Base-by-base conservation (phyloP, 2,329 filamentous ascomycete genomes). In the Magnaporthiopsis poae region DNA sequence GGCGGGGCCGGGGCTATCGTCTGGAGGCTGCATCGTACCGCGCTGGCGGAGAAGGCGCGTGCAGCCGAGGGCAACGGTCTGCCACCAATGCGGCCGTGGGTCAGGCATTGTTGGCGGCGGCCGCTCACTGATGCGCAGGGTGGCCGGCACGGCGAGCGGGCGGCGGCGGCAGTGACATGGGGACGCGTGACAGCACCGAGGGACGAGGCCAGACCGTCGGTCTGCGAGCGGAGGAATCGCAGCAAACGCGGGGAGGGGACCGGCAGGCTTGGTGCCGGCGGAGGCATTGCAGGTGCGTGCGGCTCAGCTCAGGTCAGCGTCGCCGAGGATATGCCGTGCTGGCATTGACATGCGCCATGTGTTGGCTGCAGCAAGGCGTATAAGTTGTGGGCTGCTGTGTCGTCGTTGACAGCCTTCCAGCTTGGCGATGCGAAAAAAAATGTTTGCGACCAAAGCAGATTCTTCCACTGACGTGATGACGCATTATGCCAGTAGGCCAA, bases 181-280 rank as follows among this genome's bases (percentile, higher is more conserved):
- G 2, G 36, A 12, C 36, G 3, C 3, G 36, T n/a, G 59, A n/a
- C 46, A 64, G 29, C 60, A 36, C 64, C 59, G 27, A 65, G 68
- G 0, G 27, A n/a, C 21, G 85, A 83, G 69, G 78, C 80, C 62
- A 84, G 73, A 66, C 80, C 80, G 71, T 90, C 84, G 70, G 89
- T 86, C 75, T 93, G 90, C 66, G 81, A 85, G 70, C 86, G 87
- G 69, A 95, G 82, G 75, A 91, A 94, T 71, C 87, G 87, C 69
- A 95, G 81, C 27, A 94, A 84, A 67, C 76, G 79, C 70, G 77
- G 77, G 65, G 84, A 86, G 33, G 84, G 84, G 65, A 81, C 83
- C 63, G 80, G 78, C 60, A 74, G 71, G 69, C 75, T 77, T 72
- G 81, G 71, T 69, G 76, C 73, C 68, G 77, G 76, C 70, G 78